These are phyloP conservation scores for Mangifera indica DNA, from an alignment of 345 rosid species.

Conservation along the genomic window DNA sequence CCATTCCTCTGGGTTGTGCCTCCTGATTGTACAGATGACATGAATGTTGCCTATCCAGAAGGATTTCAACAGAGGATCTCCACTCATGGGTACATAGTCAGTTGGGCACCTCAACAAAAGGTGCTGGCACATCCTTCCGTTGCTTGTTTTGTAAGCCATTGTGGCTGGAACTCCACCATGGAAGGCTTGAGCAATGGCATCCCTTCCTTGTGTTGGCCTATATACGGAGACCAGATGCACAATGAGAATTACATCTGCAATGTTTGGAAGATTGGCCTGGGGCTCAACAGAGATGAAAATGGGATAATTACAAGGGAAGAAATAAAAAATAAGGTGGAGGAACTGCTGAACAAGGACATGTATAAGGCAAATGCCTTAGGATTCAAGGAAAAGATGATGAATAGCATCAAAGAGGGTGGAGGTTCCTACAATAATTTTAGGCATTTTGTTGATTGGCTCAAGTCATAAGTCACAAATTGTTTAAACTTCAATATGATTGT, in stretches of 20 bases:
- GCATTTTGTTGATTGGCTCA: not conserved
- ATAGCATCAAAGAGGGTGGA: not conserved
- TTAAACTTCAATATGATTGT: too few species aligned
- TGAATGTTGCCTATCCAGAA: not conserved
- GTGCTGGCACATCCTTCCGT: constrained; percentile 1
- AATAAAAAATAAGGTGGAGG: not conserved
- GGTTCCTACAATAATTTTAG: not conserved
- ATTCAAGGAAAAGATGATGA: constrained; percentile 3
- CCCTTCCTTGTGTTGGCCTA: constrained; percentile 5
- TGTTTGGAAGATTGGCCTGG: not conserved
- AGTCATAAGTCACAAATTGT: not conserved
- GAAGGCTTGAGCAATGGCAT: constrained; percentile 1
- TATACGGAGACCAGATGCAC: not conserved
- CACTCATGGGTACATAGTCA: not conserved
- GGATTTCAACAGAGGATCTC: not conserved
- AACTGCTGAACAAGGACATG: not conserved
- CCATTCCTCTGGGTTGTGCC: constrained; percentile 1
- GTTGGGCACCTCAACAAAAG: constrained; percentile 6
- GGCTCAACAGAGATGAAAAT: not conserved
- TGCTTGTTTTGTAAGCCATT: constrained; percentile 8
- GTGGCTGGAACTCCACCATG: constrained; percentile 3
- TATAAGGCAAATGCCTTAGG: not conserved
- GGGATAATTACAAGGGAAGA: not conserved
- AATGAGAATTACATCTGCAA: constrained; percentile 3
- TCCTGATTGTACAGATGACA: not conserved